Evolutionary conservation across 805 yeast genomes (phyloP).

Genomic region (Saccharomycopsis fodiens): DNA sequence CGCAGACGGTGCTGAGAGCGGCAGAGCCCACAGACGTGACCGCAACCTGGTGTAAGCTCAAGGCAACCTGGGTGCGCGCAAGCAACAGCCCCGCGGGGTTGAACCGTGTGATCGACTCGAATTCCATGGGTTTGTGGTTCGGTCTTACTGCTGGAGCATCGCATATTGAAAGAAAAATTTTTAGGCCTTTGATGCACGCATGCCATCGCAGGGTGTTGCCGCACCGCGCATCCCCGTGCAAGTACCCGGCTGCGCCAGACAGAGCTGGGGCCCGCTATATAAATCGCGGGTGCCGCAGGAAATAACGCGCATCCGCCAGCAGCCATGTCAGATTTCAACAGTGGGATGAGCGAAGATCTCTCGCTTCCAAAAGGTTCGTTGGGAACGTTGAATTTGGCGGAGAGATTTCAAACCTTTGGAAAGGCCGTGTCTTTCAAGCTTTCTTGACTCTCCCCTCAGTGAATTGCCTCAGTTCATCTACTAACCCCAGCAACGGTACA

Average conservation of each 20-base stretch:
- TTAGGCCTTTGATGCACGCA: slow-evolving; percentile 2
- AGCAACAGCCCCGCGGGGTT: slow-evolving; percentile 56
- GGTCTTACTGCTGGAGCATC: neutral
- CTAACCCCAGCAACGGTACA: slow-evolving; percentile 95
- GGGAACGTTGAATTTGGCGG: neutral
- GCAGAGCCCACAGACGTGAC: slow-evolving; percentile 44
- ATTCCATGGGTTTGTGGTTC: slow-evolving; percentile 18
- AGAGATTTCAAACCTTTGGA: neutral
- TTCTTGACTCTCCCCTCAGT: neutral
- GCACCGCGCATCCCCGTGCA: neutral
- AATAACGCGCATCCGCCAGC: too few relatives aligned
- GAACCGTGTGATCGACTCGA: slow-evolving; percentile 36
- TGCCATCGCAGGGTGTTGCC: neutral
- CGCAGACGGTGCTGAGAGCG: slow-evolving; percentile 40
- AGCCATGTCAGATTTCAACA: slow-evolving; percentile 23
- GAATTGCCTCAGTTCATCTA: slow-evolving; percentile 20
- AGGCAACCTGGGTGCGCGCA: slow-evolving; percentile 58
- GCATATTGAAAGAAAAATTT: slow-evolving; percentile 3
- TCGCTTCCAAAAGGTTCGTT: slow-evolving; percentile 36
- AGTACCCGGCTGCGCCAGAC: neutral
- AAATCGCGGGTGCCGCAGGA: too few relatives aligned
- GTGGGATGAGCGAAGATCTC: slow-evolving; percentile 32
- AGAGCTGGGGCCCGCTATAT: too few relatives aligned
- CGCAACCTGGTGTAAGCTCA: slow-evolving; percentile 63
- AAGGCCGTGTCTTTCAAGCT: too few relatives aligned